Evolutionary conservation across 129 eudicot genomes (phyloP), one percentile per base, ranked within the genome.

Genomic region (Solidago caesia): DNA sequence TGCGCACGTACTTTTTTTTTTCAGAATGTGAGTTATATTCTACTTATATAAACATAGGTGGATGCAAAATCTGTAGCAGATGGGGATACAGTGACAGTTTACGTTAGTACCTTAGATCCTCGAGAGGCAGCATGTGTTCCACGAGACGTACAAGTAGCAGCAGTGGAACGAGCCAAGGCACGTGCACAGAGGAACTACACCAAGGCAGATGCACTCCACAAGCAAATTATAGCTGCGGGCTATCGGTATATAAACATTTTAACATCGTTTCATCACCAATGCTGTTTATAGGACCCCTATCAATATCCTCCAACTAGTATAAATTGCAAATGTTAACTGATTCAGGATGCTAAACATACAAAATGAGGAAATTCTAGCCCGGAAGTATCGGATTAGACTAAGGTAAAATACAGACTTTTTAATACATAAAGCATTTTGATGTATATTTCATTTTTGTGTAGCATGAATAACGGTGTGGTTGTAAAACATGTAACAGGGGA

Each of bases 81-180:
- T 69, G 98, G 98, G 14, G 98, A 94, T 82, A 91, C 97, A 6
- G 84, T 94, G 44, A 90, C 96, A 6, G 98, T 94, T 47, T 94
- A 90, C 53, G 98, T 90, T 46, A 90, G 88, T 65, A 77, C 88
- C 7, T 71, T 41, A 21, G 90, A 85, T 75, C 87, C 97, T 60
- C 85, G 88, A 33, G 98, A 90, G 58, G 82, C 98, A 2, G 81
- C 98, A 11, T 80, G 64, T 68, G 93, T 94, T 82, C 98, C 98
- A 47, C 82, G 74, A 55, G 89, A 85, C 21, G 91, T 90, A 53
- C 93, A 80, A 21, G 64, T 67, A 16, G 96, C 97, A 12, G 91
- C 91, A n/a, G 86, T 70, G 25, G 86, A 91, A 77, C 77, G 97
- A 42, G 75, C 96, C 48, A 83, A 85, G 76, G 98, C 98, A 1